Conservation (phyloP, 78 protist genomes). For the Dictyostelium intermedium region DNA sequence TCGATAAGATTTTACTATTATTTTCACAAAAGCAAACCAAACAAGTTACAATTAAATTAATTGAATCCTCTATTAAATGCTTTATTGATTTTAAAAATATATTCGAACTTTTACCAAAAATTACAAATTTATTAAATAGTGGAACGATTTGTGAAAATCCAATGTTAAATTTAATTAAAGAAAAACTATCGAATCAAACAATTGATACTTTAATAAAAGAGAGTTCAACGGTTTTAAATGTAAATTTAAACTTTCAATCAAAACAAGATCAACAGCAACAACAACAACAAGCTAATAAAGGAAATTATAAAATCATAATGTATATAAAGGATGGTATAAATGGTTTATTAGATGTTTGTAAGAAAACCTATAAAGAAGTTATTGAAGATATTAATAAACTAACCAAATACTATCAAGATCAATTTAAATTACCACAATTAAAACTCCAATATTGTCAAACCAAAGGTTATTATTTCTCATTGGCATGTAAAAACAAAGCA, state of each 20-base stretch:
- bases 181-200: neutral
- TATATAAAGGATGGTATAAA: constrained; percentile 61
- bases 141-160: neutral
- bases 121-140: neutral
- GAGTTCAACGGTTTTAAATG: constrained; percentile 4
- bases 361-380: constrained; percentile 58
- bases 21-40: constrained; percentile 11
- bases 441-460: constrained; percentile 15
- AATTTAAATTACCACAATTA: constrained; percentile 19
- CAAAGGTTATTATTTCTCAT: constrained; percentile 26
- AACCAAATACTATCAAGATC: constrained; percentile 38
- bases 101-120: constrained; percentile 47
- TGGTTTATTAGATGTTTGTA: constrained; percentile 77
- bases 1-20: constrained; percentile 18
- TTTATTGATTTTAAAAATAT: constrained; percentile 42
- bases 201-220: neutral
- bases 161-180: neutral
- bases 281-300: neutral
- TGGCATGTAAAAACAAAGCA: constrained; percentile 40
- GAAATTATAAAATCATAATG: neutral
- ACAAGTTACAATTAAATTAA: neutral
- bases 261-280: neutral
- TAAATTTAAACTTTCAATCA: neutral
- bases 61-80: neutral
- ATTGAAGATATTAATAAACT: constrained; percentile 47